A percentile compares a stretch with the other conserved stretches of the same genome.
These are phyloP conservation scores for Ramaria sp. DNA, from an alignment of 768 basidiomycete species.

Conservation along the genomic window DNA sequence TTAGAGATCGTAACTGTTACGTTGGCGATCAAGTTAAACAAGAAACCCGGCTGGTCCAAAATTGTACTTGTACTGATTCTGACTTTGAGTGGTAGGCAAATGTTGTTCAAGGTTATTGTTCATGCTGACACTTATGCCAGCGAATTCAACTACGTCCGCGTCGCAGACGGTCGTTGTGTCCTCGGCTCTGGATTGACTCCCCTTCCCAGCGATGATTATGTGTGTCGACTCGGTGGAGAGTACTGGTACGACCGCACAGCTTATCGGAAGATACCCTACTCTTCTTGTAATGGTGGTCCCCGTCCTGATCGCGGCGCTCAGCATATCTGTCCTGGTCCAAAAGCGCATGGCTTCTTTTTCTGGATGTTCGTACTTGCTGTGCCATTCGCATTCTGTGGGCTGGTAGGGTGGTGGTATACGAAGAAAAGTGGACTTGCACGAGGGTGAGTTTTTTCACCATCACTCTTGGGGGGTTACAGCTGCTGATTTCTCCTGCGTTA, in stretches of 20 bases:
- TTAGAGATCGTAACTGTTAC: constrained; percentile 68
- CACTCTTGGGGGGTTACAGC: constrained; percentile 1
- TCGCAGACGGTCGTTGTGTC: constrained; percentile 63
- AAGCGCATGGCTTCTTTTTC: constrained; percentile 64
- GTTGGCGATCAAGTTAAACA: constrained; percentile 62
- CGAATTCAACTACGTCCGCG: constrained; percentile 83
- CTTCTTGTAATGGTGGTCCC: constrained; percentile 71
- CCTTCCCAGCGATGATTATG: constrained; percentile 45
- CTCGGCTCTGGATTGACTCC: constrained; percentile 60
- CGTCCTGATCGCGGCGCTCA: constrained; percentile 63
- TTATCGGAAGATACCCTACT: constrained; percentile 86
- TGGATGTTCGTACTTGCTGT: constrained; percentile 72
- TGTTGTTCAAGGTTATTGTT: background rate
- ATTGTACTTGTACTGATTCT: constrained; percentile 57
- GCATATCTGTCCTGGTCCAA: constrained; percentile 78
- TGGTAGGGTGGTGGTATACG: constrained; percentile 78
- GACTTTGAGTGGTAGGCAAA: constrained; percentile 90
- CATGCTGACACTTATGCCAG: constrained; percentile 27
- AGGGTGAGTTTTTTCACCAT: constrained; percentile 43
- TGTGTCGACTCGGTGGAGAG: constrained; percentile 27
- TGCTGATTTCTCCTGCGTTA: constrained; percentile 11
- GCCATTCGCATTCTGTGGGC: constrained; percentile 65
- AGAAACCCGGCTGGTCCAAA: constrained; percentile 40
- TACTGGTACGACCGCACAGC: constrained; percentile 93
- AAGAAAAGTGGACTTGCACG: constrained; percentile 56